phyloP scores from a whole-genome alignment of 2,329 filamentous ascomycete genomes.

The Allantophomopsis cytisporea region DNA sequence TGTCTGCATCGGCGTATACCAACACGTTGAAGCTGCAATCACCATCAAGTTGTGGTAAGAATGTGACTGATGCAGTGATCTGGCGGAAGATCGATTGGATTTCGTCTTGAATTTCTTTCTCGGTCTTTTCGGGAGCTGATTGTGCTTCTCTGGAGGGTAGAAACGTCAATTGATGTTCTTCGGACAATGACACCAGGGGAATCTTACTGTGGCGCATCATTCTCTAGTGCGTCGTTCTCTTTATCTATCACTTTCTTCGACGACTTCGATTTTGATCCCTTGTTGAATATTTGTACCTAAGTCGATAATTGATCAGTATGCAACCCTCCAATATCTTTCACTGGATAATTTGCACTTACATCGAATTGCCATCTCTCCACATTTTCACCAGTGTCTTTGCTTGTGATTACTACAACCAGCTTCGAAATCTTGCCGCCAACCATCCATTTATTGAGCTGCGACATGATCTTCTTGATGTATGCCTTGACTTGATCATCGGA shows the following conservation, averaged over 20 bases:
- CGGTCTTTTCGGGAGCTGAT: constrained; percentile 58
- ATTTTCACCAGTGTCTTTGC: constrained; percentile 92
- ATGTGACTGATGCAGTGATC: constrained; percentile 95
- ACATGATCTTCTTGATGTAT: constrained; percentile 99
- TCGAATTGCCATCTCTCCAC: constrained; percentile 98
- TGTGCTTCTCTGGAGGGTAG: constrained; percentile 8
- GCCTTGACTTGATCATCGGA: constrained; percentile 96
- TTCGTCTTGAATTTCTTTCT: constrained; percentile 86
- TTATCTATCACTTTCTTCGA: constrained; percentile 43
- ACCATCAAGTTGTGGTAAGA: constrained; percentile 82
- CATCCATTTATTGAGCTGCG: constrained; percentile 97
- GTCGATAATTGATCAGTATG: background rate
- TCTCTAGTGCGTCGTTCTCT: constrained; percentile 52
- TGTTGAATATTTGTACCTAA: constrained; percentile 42
- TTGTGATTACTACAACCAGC: constrained; percentile 90
- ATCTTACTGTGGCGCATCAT: constrained; percentile 12
- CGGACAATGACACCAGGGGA: background rate
- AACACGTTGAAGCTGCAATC: constrained; percentile 98
- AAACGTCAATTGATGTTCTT: background rate
- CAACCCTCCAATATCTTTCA: background rate
- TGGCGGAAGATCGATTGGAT: constrained; percentile 96
- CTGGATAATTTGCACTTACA: constrained; percentile 31
- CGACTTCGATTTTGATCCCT: constrained; percentile 31
- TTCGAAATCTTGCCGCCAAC: constrained; percentile 92
- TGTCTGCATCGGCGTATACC: constrained; percentile 93